Base-by-base conservation (phyloP, 306 rosid genomes). In the Heteromeles arbutifolia region DNA sequence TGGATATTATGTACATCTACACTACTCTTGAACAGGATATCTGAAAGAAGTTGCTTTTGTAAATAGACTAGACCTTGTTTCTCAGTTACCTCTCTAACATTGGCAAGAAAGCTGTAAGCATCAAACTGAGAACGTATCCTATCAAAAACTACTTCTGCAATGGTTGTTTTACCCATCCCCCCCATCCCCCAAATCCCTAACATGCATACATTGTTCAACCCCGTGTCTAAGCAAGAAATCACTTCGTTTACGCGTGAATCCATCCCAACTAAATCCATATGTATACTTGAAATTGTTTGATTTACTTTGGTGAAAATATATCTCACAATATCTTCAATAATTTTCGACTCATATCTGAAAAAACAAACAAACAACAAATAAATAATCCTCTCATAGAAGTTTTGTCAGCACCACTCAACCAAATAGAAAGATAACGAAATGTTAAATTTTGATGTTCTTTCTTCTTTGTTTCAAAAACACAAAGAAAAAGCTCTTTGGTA, bases 171-270 rank as follows among this genome's bases (percentile, higher is more conserved):
- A 4, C 76, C 76, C 6, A 73, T 58, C 4, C 76, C 76, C 26
- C 76, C 67, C 67, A 73, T 73, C 8, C 76, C 76, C 76, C 67
- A 58, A 32, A 73, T 58, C 12, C 76, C 76, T 29, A 73, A 28
- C 26, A 73, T n/a, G 7, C 72, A 28, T 5, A 75, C 78, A 2
- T 65, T 61, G 9, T 31, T 28, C 63, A 74, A 11, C 14, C 61
- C 63, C 0, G 50, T 45, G 11, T 57, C 64, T n/a, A 74, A 31
- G 43, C 14, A 66, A 0, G 50, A 39, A 37, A 66, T 28, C 52
- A 66, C 13, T 66, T 66, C 1, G 5, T n/a, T 39, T 22, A 66
- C 19, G 2, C 29, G 70, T 37, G 70, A 66, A 66, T 66, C 70
- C 8, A 66, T 39, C 8, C 52, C 70, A 37, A 66, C 70, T 39